These are phyloP conservation scores for Neofusicoccum kwambonambiense DNA, from an alignment of 2,329 filamentous ascomycete species.

Conservation along the genomic window DNA sequence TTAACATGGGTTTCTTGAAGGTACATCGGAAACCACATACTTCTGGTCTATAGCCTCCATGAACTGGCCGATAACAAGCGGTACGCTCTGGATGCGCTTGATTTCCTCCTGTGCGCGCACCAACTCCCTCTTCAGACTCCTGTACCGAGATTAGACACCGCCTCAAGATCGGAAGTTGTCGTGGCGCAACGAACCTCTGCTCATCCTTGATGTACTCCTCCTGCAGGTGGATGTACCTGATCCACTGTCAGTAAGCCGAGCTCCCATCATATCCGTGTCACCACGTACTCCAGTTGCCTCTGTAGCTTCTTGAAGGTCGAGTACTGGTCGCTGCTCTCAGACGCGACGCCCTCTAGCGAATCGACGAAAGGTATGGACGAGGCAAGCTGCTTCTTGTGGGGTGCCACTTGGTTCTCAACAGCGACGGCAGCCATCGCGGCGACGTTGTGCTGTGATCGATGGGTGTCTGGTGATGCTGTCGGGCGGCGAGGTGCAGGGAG, in stretches of 20 bases:
- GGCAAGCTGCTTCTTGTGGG: slow-evolving; percentile 77
- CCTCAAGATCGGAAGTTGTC: not conserved
- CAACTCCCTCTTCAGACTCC: slow-evolving; percentile 94
- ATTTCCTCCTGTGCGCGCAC: slow-evolving; percentile 98
- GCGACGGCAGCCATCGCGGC: slow-evolving; percentile 79
- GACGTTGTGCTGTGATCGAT: not conserved
- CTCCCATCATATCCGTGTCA: not conserved
- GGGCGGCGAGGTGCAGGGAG: not conserved
- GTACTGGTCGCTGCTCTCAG: slow-evolving; percentile 88
- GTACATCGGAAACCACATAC: slow-evolving; percentile 50
- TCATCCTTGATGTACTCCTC: slow-evolving; percentile 99
- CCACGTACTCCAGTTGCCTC: slow-evolving; percentile 81
- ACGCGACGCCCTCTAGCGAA: slow-evolving; percentile 77
- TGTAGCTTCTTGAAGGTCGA: slow-evolving; percentile 94
- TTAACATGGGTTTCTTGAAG: slow-evolving; percentile 20
- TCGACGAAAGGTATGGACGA: slow-evolving; percentile 87
- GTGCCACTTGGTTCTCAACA: slow-evolving; percentile 74
- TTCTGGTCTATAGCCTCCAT: slow-evolving; percentile 99
- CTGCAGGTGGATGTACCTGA: slow-evolving; percentile 89
- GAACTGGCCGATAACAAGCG: slow-evolving; percentile 96
- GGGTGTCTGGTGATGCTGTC: not conserved
- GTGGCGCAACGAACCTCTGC: slow-evolving; percentile 64
- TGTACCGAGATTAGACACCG: slow-evolving; percentile 34
- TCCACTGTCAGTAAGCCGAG: slow-evolving; percentile 7
- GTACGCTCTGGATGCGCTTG: slow-evolving; percentile 98